Base-by-base conservation (phyloP, 495 filamentous ascomycete genomes). In the Penicillium parvum region DNA sequence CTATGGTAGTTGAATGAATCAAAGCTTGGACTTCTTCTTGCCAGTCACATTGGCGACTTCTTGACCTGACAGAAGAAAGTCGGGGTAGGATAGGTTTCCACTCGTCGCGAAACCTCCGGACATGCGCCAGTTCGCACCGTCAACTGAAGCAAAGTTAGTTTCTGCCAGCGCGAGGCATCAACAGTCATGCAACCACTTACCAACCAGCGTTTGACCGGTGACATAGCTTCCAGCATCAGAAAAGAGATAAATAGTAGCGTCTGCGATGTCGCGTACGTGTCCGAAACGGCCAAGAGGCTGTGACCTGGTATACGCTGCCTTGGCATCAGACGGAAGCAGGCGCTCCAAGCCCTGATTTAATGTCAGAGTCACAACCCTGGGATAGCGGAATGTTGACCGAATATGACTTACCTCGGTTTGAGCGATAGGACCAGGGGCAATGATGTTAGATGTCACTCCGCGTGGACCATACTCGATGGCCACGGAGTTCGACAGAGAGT, bases 211-310 rank as follows among this genome's bases (percentile, higher is more conserved):
- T 27, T 84, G 79, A 2, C 88, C 88, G 49, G 81, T 94, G 6
- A 96, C 77, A 57, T 86, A 96, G 53, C 81, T 90, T 3, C 85
- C 90, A 0, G 85, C 81, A 34, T 91, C 84, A 17, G 81, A 82
- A 49, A 96, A 89, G 16, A 96, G 63, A 50, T 79, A 97, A 0
- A 97, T 81, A 0, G 90, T 95, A 11, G 90, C 87, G 68, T 98
- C 90, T 0, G 90, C 85, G 55, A 98, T 90, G 53, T 98, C 91
- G 43, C 81, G 81, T 7, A 95, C 78, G 1, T 74, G 79, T n/a
- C 91, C 92, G 48, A 76, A 76, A 35, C 88, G 72, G 9, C 88
- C 87, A 0, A 84, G 60, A 0, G 92, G 92, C 15, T 88, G 37
- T 55, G 61, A 40, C 40, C 57, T 64, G 35, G 37, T 52, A 20